Percentiles rank a stretch among this genome's conserved stretches.
These are phyloP conservation scores for Fusarium sp. DNA, from an alignment of 2,329 filamentous ascomycete species.

Conservation along the genomic window DNA sequence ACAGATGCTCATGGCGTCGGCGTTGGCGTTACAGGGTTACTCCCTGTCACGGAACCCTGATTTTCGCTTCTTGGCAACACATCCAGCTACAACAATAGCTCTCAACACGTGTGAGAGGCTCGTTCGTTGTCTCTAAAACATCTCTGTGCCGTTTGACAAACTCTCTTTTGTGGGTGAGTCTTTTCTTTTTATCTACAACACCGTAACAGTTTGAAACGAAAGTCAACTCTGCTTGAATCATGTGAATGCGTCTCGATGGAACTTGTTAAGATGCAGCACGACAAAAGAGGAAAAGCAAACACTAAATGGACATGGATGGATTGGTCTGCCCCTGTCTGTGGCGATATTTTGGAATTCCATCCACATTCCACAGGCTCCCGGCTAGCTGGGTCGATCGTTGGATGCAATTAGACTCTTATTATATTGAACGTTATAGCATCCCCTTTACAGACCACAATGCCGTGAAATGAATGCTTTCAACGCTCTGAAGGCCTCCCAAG, in stretches of 20 bases:
- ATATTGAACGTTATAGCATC: background rate
- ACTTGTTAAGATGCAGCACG: conserved; percentile 17
- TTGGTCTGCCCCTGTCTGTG: conserved; percentile 30
- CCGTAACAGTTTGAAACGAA: background rate
- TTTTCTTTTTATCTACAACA: background rate
- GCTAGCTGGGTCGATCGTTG: conserved; percentile 26
- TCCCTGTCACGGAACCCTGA: conserved; percentile 26
- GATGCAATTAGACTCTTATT: conserved; percentile 4
- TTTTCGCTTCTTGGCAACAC: conserved; percentile 12
- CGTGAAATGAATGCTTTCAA: background rate
- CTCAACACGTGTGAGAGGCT: conserved; percentile 16
- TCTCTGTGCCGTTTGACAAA: background rate
- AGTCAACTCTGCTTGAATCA: conserved; percentile 16
- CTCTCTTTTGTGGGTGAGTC: background rate
- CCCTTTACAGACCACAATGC: background rate
- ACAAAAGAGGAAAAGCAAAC: conserved; percentile 22
- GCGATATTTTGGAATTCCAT: conserved; percentile 33
- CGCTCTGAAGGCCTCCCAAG: background rate
- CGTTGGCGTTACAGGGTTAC: conserved; percentile 9
- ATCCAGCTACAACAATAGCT: conserved; percentile 1
- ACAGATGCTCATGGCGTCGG: conserved; percentile 13
- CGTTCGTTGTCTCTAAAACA: background rate
- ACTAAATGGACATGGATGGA: conserved; percentile 10
- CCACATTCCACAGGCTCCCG: conserved; percentile 36
- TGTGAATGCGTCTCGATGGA: conserved; percentile 13